Evolutionary conservation across 305 asterid genomes (phyloP), one percentile per base, ranked within the genome.

Genomic region (Fraxinus greggii): DNA sequence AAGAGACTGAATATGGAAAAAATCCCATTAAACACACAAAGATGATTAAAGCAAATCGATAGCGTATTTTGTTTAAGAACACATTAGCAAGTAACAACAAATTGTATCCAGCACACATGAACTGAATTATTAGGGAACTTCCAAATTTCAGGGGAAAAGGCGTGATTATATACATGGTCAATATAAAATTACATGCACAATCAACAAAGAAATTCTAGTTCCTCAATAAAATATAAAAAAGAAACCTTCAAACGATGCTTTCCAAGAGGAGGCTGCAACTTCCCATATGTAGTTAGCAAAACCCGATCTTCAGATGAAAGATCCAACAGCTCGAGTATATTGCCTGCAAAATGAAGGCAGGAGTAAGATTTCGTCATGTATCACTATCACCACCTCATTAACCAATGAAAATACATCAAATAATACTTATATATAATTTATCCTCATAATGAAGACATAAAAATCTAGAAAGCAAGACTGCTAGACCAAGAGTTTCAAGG

Each of bases 181-280:
- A 79, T 72, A 54, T 28, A 45, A 80, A 38, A 51, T 24, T 56
- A 63, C 45, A 35, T 54, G 29, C 10, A 17, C 13, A 51, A 51
- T 54, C 54, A 35, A 35, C 8, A 84, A 33, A 36, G 48, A 77
- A 75, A 45, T 59, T 12, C 45, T 29, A 54, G 54, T 12, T 15
- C 26, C 80, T 31, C 29, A 51, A 76, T 35, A 35, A 80, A 69
- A 78, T 42, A 35, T 61, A 6, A 31, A 74, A 69, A 76, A 79
- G 75, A 75, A 83, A 92, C 97, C 97, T 92, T 93, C 82, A 93
- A 80, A 6, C 98, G 97, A 84, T 87, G 91, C 84, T 87, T 91
- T 86, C 97, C 98, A 59, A 93, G 89, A 83, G 97, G 98, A 75
- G 98, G 97, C 84, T 84, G 91, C 83, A 93, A 85, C 88, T 35